phyloP scores from a whole-genome alignment of 768 basidiomycete genomes.

The Fistulinella prunicolor region DNA sequence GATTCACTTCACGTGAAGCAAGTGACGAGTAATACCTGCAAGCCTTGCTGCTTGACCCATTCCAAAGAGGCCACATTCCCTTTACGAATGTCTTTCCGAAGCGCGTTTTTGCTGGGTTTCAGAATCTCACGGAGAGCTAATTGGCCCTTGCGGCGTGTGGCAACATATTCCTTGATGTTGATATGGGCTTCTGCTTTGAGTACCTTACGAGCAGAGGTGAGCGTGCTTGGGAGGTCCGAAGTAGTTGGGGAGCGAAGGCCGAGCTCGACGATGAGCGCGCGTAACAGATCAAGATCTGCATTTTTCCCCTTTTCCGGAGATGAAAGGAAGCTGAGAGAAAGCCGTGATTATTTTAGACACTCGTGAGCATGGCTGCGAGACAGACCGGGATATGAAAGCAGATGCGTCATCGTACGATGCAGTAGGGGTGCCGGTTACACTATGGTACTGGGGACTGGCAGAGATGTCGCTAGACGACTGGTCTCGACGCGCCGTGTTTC shows the following conservation, averaged over 20 bases:
- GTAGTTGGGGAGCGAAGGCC: conserved; percentile 49
- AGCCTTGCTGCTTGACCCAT: conserved; percentile 63
- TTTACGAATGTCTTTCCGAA: conserved; percentile 59
- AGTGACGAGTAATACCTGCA: conserved; percentile 60
- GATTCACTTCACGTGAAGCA: conserved; percentile 38
- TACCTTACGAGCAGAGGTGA: conserved; percentile 65
- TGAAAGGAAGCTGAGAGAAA: conserved; percentile 22
- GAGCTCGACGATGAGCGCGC: conserved; percentile 76
- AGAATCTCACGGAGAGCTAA: conserved; percentile 58
- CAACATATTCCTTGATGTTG: conserved; percentile 72
- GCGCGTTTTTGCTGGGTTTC: conserved; percentile 57
- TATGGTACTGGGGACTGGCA: conserved; percentile 6
- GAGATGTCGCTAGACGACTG: conserved; percentile 3
- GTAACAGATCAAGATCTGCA: conserved; percentile 56
- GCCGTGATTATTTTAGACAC: background rate
- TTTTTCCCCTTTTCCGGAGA: conserved; percentile 12
- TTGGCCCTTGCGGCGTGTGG: conserved; percentile 60
- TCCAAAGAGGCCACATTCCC: conserved; percentile 44
- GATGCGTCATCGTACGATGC: conserved; percentile 26
- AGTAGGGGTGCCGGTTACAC: conserved; percentile 10
- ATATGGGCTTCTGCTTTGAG: conserved; percentile 66
- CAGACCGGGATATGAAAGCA: conserved; percentile 28
- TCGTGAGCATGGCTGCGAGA: background rate
- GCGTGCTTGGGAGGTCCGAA: conserved; percentile 49
- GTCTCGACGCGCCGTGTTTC: conserved; percentile 2